Evolutionary conservation across 176 grass and related monocot genomes (phyloP).

Genomic region (Sorghum bicolor): DNA sequence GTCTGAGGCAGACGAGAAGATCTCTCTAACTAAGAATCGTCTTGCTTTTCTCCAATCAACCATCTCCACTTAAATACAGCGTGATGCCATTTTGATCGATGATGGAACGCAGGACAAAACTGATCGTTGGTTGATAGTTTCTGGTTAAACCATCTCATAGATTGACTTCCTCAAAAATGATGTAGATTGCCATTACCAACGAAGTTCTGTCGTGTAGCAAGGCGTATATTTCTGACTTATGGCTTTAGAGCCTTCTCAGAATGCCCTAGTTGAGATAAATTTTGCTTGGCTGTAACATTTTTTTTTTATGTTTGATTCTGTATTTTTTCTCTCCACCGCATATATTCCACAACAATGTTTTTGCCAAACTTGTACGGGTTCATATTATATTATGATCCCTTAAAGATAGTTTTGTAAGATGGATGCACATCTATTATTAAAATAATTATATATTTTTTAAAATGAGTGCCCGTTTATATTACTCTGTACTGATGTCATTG

Average conservation of each 20-base stretch:
- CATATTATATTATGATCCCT: neutral
- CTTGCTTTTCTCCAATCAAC: slow-evolving; percentile 75
- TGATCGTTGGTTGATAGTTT: neutral
- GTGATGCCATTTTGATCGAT: slow-evolving; percentile 26
- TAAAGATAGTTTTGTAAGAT: neutral
- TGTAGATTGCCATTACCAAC: neutral
- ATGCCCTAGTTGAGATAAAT: neutral
- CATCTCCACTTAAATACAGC: slow-evolving; percentile 23
- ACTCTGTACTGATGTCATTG: neutral
- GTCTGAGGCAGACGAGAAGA: slow-evolving; percentile 77
- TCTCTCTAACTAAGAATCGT: slow-evolving; percentile 81
- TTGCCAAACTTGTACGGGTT: neutral
- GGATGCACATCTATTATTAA: neutral
- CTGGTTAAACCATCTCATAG: neutral
- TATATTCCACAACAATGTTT: neutral
- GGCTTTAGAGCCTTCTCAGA: neutral
- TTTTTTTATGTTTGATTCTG: neutral
- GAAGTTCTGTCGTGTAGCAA: neutral
- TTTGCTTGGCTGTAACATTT: neutral
- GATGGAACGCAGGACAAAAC: neutral
- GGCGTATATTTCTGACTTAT: neutral
- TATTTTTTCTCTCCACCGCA: neutral
- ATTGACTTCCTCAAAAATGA: neutral
- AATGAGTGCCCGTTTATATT: neutral
- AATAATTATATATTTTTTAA: neutral